These are phyloP conservation scores for Gnetum montanum DNA, from an alignment of 75 land plant species.

Conservation along the genomic window DNA sequence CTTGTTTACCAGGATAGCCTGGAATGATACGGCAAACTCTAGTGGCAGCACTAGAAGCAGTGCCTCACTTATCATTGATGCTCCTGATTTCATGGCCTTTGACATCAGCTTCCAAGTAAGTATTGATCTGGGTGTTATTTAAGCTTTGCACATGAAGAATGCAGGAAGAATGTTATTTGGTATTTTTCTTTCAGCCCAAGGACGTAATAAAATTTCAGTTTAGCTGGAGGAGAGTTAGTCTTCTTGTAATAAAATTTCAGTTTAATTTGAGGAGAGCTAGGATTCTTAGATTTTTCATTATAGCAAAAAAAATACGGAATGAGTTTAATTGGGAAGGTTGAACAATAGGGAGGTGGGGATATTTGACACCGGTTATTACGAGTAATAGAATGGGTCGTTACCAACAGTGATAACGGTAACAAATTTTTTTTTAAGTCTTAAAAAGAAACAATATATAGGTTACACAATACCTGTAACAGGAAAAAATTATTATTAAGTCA, in stretches of 20 bases:
- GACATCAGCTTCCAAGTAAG: slow-evolving; percentile 56
- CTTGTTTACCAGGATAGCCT: slow-evolving; percentile 33
- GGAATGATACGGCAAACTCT: slow-evolving; percentile 38
- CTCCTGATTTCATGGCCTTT: slow-evolving; percentile 45
- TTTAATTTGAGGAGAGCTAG: neutral
- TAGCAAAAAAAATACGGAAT: neutral
- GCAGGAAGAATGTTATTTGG: too few species aligned
- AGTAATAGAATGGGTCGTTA: too few species aligned
- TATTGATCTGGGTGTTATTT: neutral
- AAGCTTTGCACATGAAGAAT: too few species aligned
- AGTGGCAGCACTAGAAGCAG: slow-evolving; percentile 32
- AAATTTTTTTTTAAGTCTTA: too few species aligned
- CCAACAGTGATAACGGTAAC: too few species aligned
- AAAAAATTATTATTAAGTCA: too few species aligned
- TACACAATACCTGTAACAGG: too few species aligned
- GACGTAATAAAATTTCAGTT: neutral
- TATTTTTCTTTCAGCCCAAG: neutral
- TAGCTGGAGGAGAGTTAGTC: neutral
- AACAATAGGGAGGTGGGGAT: too few species aligned
- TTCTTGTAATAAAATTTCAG: neutral
- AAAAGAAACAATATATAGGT: too few species aligned
- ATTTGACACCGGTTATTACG: too few species aligned
- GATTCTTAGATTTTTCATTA: neutral
- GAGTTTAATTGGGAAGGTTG: too few species aligned
- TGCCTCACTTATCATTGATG: slow-evolving; percentile 27